phyloP scores from a whole-genome alignment of 169 alveolate species.

The Cytauxzoon felis region DNA sequence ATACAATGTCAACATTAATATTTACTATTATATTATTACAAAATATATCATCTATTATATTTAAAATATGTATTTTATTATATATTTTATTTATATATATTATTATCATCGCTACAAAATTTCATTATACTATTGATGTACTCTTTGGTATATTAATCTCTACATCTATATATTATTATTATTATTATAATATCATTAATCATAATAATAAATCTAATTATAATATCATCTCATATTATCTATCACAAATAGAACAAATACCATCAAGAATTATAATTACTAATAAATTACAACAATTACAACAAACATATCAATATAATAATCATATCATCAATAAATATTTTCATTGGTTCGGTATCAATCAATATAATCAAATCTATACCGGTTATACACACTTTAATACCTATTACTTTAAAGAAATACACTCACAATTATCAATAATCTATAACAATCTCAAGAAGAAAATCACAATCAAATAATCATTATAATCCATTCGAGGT shows the following conservation, averaged over 20 bases:
- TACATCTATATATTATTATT: constrained; percentile 10
- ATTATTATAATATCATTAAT: constrained; percentile 9
- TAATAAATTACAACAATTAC: constrained; percentile 11
- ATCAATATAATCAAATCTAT: too few species aligned
- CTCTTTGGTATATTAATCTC: constrained; percentile 66
- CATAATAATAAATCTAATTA: background rate
- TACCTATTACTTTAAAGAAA: too few species aligned
- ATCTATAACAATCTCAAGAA: too few species aligned
- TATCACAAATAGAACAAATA: constrained; percentile 19
- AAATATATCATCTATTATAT: constrained; percentile 40
- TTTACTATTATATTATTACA: constrained; percentile 26
- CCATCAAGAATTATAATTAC: constrained; percentile 17
- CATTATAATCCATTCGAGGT: too few species aligned
- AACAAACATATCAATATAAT: background rate
- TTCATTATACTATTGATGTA: constrained; percentile 74
- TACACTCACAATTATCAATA: too few species aligned
- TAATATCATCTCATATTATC: background rate
- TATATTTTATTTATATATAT: constrained; percentile 18
- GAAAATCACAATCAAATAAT: too few species aligned
- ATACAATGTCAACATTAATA: constrained; percentile 60
- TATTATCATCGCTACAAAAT: constrained; percentile 56
- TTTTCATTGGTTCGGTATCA: too few species aligned
- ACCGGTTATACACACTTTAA: too few species aligned
- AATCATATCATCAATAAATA: too few species aligned
- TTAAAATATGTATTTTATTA: constrained; percentile 6